Conservation (phyloP, 2,329 filamentous ascomycete genomes). For the Emergomyces africanus region DNA sequence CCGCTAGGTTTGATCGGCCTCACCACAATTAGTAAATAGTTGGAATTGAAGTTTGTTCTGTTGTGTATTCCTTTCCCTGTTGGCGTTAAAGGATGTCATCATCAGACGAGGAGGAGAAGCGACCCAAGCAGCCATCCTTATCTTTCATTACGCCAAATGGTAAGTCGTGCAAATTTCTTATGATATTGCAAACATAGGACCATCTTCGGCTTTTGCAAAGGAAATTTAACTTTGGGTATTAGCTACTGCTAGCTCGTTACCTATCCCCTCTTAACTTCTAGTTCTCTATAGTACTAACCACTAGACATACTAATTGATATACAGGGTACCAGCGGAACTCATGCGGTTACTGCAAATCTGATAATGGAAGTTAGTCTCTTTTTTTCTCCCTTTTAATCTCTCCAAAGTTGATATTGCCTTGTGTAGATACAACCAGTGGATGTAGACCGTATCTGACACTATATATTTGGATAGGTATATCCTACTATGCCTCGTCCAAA, state of each 20-base stretch:
- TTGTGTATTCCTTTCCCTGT: neutral
- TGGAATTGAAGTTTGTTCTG: neutral
- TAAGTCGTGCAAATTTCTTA: neutral
- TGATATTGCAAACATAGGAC: neutral
- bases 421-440: neutral
- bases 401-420: neutral
- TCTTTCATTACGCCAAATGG: neutral
- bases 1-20: neutral
- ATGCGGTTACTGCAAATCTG: slow-evolving; percentile 38
- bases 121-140: neutral
- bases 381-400: slow-evolving; percentile 21
- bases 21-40: neutral
- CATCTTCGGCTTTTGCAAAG: neutral
- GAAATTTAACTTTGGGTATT: neutral
- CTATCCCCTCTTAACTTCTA: neutral
- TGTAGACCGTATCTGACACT: neutral
- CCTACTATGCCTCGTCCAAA: slow-evolving; percentile 35
- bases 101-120: neutral
- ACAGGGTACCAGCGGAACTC: slow-evolving; percentile 35
- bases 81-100: neutral
- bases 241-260: neutral
- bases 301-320: neutral
- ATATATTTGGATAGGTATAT: slow-evolving; percentile 23
- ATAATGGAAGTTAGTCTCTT: slow-evolving; percentile 31
- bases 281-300: neutral